Evolutionary conservation across 805 yeast species (phyloP).

Genomic region (Wickerhamomyces chaumierensis): DNA sequence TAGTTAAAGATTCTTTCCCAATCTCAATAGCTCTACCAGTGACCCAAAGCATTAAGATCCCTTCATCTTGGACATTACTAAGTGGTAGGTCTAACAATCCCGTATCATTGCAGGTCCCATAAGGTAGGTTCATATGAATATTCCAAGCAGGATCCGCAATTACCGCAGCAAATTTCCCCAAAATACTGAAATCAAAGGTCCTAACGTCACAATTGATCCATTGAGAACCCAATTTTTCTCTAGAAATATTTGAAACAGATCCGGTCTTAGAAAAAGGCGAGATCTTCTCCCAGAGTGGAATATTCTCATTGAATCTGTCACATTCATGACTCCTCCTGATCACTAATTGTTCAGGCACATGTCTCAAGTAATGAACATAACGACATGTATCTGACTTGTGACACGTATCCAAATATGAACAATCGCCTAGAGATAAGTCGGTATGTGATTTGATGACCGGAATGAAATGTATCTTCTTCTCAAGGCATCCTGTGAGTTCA

Average conservation of each 20-base stretch:
- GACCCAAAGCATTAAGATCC: constrained; percentile 81
- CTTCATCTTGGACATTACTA: constrained; percentile 67
- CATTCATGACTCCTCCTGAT: constrained; percentile 11
- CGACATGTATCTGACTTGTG: constrained; percentile 75
- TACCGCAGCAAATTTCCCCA: constrained; percentile 77
- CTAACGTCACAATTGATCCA: constrained; percentile 85
- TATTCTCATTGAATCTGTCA: constrained; percentile 12
- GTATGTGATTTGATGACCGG: constrained; percentile 50
- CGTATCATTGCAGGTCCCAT: constrained; percentile 67
- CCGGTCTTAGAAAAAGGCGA: constrained; percentile 24
- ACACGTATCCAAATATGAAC: constrained; percentile 90
- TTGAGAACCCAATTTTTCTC: constrained; percentile 46
- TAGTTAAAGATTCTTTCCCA: constrained; percentile 63
- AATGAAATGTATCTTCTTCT: constrained; percentile 34
- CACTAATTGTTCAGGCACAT: constrained; percentile 24
- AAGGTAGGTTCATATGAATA: constrained; percentile 78
- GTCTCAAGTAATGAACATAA: constrained; percentile 62
- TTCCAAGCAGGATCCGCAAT: constrained; percentile 97
- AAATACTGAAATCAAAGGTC: constrained; percentile 49
- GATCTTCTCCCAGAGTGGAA: constrained; percentile 13
- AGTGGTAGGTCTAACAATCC: constrained; percentile 62
- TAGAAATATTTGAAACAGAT: constrained; percentile 22
- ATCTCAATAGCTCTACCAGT: constrained; percentile 89
- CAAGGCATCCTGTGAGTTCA: constrained; percentile 12
- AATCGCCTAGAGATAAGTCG: constrained; percentile 69